Conservation (phyloP, 768 basidiomycete genomes). For the Auricularia heimuer region DNA sequence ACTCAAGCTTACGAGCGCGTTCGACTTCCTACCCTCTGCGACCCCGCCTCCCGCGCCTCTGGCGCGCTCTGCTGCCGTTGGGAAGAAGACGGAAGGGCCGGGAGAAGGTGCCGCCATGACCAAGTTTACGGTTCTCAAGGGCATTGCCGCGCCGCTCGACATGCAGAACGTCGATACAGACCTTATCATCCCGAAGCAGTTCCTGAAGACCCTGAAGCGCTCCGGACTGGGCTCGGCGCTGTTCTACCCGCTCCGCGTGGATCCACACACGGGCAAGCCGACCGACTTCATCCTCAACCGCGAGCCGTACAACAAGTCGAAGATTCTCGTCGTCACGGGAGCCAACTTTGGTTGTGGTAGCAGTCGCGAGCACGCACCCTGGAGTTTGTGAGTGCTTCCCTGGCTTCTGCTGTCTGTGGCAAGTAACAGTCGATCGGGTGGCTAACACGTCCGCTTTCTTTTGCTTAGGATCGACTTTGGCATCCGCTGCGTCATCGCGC, state of each 20-base stretch:
- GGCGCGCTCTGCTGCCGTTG: conserved; percentile 33
- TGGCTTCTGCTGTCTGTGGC: not conserved
- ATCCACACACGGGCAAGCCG: conserved; percentile 66
- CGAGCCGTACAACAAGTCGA: conserved; percentile 62
- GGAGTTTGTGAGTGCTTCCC: conserved; percentile 54
- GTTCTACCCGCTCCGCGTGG: conserved; percentile 73
- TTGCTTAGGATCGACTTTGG: conserved; percentile 70
- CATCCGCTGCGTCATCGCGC: conserved; percentile 78
- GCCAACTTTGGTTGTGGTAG: conserved; percentile 88
- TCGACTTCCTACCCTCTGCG: conserved; percentile 66
- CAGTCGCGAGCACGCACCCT: conserved; percentile 85
- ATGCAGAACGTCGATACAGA: conserved; percentile 87
- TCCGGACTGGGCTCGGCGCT: conserved; percentile 78
- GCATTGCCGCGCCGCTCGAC: conserved; percentile 69
- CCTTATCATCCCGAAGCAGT: conserved; percentile 91
- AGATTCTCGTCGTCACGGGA: conserved; percentile 75
- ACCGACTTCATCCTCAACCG: conserved; percentile 83
- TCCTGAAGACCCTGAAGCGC: conserved; percentile 84
- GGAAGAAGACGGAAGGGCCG: not conserved
- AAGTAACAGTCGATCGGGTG: not conserved
- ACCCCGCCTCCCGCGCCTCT: conserved; percentile 28
- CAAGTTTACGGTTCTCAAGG: conserved; percentile 63
- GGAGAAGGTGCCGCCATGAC: conserved; percentile 18
- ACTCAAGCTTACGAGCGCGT: conserved; percentile 59
- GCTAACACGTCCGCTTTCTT: conserved; percentile 5